Evolutionary conservation across 1,284 basidiomycete genomes (phyloP).

Genomic region (Papiliotrema terrestris): DNA sequence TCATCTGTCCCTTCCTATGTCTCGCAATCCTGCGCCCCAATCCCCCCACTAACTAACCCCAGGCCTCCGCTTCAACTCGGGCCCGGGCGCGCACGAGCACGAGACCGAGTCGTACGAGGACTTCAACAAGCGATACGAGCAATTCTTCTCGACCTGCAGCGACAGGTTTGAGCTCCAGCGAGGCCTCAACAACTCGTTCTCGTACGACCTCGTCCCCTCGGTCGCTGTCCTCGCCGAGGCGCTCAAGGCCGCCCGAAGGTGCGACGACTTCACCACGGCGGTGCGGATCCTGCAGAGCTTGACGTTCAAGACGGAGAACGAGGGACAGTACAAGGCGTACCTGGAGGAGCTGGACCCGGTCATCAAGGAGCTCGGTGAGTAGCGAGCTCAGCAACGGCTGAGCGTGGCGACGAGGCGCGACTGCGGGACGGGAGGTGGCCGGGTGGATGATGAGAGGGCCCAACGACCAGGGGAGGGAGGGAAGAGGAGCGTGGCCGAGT

Average conservation of each 20-base stretch:
- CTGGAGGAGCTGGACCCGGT: slow-evolving; percentile 79
- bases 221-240: slow-evolving; percentile 86
- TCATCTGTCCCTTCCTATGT: background rate
- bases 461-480: background rate
- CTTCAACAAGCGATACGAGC: slow-evolving; percentile 89
- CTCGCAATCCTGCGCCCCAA: background rate
- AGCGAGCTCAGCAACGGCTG: background rate
- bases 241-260: slow-evolving; percentile 80
- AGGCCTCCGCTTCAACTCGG: slow-evolving; percentile 41
- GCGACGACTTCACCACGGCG: slow-evolving; percentile 95
- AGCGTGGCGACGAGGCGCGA: background rate
- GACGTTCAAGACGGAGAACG: slow-evolving; percentile 93
- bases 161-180: slow-evolving; percentile 98
- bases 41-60: background rate
- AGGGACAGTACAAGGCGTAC: slow-evolving; percentile 85
- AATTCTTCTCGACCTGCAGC: slow-evolving; percentile 86
- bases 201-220: slow-evolving; percentile 94
- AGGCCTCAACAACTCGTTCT: slow-evolving; percentile 98
- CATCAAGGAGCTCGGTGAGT: slow-evolving; percentile 84
- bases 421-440: background rate
- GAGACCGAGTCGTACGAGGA: slow-evolving; percentile 88
- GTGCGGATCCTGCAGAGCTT: slow-evolving; percentile 91
- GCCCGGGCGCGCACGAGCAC: slow-evolving; percentile 52
- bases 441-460: background rate
- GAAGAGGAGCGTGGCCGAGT: too few species aligned